Conservation (phyloP, 768 basidiomycete genomes). For the Kwoniella newhampshirensis region DNA sequence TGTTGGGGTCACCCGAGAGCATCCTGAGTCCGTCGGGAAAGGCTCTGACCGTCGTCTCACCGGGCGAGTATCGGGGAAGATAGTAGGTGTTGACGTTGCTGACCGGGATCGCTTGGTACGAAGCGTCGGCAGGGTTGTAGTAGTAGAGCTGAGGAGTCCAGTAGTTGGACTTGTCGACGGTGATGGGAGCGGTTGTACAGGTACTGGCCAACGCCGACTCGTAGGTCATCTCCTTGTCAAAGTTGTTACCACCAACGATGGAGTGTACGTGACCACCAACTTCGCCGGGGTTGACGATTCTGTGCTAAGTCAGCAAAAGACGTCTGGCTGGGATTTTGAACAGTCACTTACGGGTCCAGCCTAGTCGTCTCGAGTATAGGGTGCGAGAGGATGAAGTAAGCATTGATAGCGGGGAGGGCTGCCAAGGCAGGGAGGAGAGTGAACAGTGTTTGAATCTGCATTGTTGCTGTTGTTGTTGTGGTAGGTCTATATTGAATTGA, state of each 20-base stretch:
- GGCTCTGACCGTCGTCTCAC: slow-evolving; percentile 49
- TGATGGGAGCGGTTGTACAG: slow-evolving; percentile 53
- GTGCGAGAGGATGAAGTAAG: slow-evolving; percentile 51
- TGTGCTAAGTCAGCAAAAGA: slow-evolving; percentile 10
- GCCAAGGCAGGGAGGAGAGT: slow-evolving; percentile 28
- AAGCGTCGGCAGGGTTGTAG: slow-evolving; percentile 45
- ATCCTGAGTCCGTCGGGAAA: slow-evolving; percentile 55
- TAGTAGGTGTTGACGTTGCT: slow-evolving; percentile 52
- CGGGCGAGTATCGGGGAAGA: slow-evolving; percentile 46
- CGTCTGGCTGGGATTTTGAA: not conserved
- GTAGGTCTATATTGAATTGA: slow-evolving; percentile 5
- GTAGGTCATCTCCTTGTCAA: slow-evolving; percentile 47
- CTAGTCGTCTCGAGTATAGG: slow-evolving; percentile 45
- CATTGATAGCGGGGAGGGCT: slow-evolving; percentile 28
- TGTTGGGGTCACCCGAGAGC: slow-evolving; percentile 53
- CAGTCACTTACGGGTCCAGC: slow-evolving; percentile 51
- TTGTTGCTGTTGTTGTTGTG: slow-evolving; percentile 19
- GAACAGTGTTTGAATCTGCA: slow-evolving; percentile 16
- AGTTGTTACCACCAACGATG: slow-evolving; percentile 54
- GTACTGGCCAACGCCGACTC: slow-evolving; percentile 35
- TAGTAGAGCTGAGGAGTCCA: slow-evolving; percentile 54
- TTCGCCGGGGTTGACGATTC: slow-evolving; percentile 47
- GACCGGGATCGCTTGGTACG: slow-evolving; percentile 46
- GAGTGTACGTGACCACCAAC: slow-evolving; percentile 50
- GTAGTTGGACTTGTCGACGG: slow-evolving; percentile 54